Base-by-base conservation (phyloP, 2,329 filamentous ascomycete genomes). In the Geoglossum cookeanum region DNA sequence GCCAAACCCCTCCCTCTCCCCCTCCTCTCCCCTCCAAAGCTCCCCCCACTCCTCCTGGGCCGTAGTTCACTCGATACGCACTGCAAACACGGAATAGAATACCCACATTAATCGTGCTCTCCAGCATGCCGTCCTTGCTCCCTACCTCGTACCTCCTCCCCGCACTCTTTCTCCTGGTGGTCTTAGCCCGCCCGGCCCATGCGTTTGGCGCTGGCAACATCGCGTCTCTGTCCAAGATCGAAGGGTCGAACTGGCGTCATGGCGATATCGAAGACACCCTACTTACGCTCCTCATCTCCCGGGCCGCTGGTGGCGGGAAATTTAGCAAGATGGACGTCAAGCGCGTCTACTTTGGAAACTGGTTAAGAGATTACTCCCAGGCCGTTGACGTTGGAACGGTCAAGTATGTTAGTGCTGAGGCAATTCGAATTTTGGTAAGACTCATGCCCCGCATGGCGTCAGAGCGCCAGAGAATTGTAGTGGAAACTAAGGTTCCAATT, bases 321-420 rank as follows among this genome's bases (percentile, higher is more conserved):
- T 95, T 94, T 71, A 81, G 79, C 74, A 92, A 92, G 73, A 79
- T 94, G 65, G 85, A 83, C 66, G 85, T 95, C 61, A 86, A 90
- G 61, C 81, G 89, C 60, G 86, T 94, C 61, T 96, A 96, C 74
- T 96, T 96, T 73, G 90, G 90, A 62, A 96, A 95, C 74, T 95
- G 90, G 90, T 79, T 95, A 37, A 80, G 81, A 58, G 90, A 96
- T 71, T 96, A 96, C 71, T 92, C 86, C 56, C 90, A 96, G 70
- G 90, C 89, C 60, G 86, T 95, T 64, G 90, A 96, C 69, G 87
- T 95, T 55, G 90, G 88, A 60, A 94, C 88, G 3, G 80, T 95
- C 71, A 95, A 95, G 73, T 80, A 84, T 64, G 89, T 96, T 61
- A 91, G 86, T 58, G 84, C 87, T 55, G 88, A 94, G 70, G 89